Evolutionary conservation across 2,329 filamentous ascomycete genomes (phyloP), one percentile per base, ranked within the genome.

Genomic region (Scolecobasidium constrictum): DNA sequence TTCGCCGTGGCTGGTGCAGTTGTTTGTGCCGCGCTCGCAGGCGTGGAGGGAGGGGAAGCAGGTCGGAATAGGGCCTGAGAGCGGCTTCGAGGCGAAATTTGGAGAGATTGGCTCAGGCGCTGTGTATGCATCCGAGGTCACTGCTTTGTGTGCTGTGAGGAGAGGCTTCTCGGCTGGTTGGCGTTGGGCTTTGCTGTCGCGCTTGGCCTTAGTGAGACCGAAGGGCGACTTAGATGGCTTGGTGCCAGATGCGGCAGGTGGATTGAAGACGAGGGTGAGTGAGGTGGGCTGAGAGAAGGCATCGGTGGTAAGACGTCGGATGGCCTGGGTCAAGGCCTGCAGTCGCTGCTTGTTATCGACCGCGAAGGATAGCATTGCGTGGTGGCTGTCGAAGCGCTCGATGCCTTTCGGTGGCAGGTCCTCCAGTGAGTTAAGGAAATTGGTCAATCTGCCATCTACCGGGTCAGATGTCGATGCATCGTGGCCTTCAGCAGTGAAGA

Each of bases 1-100:
- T 20, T 62, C 56, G 37, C 92, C 92, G 61, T 92, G 87, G 43
- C 82, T 78, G 12, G 83, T 86, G 72, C 92, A 98, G 57, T 77
- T 78, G 53, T 77, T 73, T 2, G 92, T 98, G 33, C 67, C 68
- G 45, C 71, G 70, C 39, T 73, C 65, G 65, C 90, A 96, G 45
- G 73, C 68, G 33, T 79, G 76, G 52, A 78, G 64, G 2, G 79
- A 80, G 41, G 69, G 59, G 69, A 93, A 90, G 72, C 90, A 96
- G 36, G 77, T 64, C 5, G 84, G 81, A 37, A 88, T 70, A 18
- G 76, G 66, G 43, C 71, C 70, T 20, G 23, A 42, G n/a, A 42
- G 40, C 12, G 28, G 31, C 16, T 42, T 42, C 31, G 31, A 35
- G 16, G 38, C 38, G 23, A 41, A 18, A 28, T 31, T 31, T 15